Base-by-base conservation (phyloP, 1,139 yeast genomes). In the Kodamaea fungicola region DNA sequence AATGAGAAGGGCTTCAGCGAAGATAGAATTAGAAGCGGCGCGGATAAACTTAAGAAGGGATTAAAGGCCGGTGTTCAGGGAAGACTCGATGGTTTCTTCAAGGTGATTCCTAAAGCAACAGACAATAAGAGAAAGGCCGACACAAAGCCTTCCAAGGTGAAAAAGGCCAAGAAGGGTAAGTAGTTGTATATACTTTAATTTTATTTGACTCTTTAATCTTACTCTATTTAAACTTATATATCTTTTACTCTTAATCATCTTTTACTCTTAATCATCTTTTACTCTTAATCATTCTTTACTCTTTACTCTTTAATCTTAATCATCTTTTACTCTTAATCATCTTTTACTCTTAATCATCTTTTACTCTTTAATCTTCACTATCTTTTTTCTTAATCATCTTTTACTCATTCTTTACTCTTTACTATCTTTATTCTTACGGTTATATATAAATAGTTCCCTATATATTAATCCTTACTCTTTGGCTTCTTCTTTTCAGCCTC, bases 1-100 rank as follows among this genome's bases (percentile, higher is more conserved):
- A 76, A 67, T 38, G 76, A 82, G 39, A 83, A 85, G 57, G 96
- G 96, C 0, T 92, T 92, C 61, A 84, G 83, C 47, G 98, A 92
- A 54, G 97, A 90, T 35, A 76, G 98, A 56, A 88, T 92, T 22
- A 78, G 82, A 47, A 76, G 83, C 42, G 98, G 97, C 27, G 94
- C 92, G 6, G 88, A 80, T 34, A 84, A 90, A 57, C 71, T 92
- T 50, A 78, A 79, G 49, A 92, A 90, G 59, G 95, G 90, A 2
- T 69, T 87, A 45, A 88, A 87, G 53, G 73, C 83, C 2, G 92
- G 95, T 2, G 84, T 87, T 1, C 98, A 92, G 59, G 97, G 95
- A 6, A 76, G 98, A 47, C 65, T 92, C 28, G 97, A 90, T 54
- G 95, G 96, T 3, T 92, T 92, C 55, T 92, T 92, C 67, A 78